Evolutionary conservation across 2,329 filamentous ascomycete genomes (phyloP), one percentile per base, ranked within the genome.

Genomic region (Venturia nashicola): DNA sequence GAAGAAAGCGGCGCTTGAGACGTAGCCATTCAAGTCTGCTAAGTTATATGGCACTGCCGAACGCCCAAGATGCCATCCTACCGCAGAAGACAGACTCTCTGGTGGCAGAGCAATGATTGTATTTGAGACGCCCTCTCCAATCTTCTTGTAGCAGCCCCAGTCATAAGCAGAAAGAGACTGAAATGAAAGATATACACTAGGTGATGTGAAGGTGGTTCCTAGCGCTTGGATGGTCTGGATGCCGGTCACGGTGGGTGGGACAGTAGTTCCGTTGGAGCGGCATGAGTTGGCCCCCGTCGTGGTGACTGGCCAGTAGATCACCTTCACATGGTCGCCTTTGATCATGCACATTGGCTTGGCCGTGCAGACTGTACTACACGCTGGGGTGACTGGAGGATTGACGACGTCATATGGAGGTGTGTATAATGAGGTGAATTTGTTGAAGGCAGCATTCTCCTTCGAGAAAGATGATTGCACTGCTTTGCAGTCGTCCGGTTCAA

Each of bases 1-100:
- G 59, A 61, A 61, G 39, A 27, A 61, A 16, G 59, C 59, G n/a
- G 59, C 59, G n/a, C 39, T 43, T 18, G 59, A 43, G 59, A 61
- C 59, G n/a, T 27, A 61, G 16, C 59, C 59, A 16, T 61, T 61
- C 20, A 61, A 46, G 39, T 61, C 59, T 34, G 59, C 59, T 39
- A 61, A 20, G 14, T 61, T 61, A 20, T 43, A 61, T 7, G 59
- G 43, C 14, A 16, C 39, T 16, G 59, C 34, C 11, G 59, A 43
- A 7, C 59, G 59, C 5, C 39, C 36, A 12, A 61, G 59, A 27
- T 61, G 59, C 59, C 59, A 61, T 14, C 59, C 59, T n/a, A 23
- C 20, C 18, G 59, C 59, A 34, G 59, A 61, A 40, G 59, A 61
- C 16, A 61, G 39, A 27, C 16, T 27, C 6, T 46, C 34, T 34